Percentiles rank a stretch among this genome's conserved stretches.
These are phyloP conservation scores for Chernovozyma aurita DNA, from an alignment of 1,139 yeast species.

Conservation along the genomic window DNA sequence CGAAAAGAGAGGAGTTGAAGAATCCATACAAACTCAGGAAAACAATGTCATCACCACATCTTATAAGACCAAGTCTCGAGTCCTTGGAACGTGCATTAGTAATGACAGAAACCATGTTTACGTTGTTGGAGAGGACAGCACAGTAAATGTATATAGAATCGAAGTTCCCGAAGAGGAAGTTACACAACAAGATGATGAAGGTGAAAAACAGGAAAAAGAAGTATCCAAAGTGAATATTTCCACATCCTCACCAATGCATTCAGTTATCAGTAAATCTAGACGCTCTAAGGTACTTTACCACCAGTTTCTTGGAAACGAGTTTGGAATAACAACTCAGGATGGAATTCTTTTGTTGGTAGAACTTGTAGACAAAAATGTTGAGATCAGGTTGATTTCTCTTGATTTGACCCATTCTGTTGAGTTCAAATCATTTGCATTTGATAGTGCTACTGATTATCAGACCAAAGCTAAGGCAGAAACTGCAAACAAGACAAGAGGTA, in stretches of 20 bases:
- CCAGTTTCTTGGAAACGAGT: slow-evolving; percentile 13
- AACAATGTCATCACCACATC: slow-evolving; percentile 16
- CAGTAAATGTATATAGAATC: slow-evolving; percentile 29
- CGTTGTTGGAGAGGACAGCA: slow-evolving; percentile 41
- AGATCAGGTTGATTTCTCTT: slow-evolving; percentile 5
- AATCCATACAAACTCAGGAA: slow-evolving; percentile 10
- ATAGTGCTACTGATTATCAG: too few species aligned
- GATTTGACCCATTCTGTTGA: slow-evolving; percentile 5
- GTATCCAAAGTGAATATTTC: too few species aligned
- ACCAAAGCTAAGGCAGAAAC: too few species aligned
- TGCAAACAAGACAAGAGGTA: slow-evolving; percentile 2
- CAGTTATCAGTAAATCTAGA: too few species aligned
- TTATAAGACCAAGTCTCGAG: slow-evolving; percentile 20
- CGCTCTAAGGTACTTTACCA: slow-evolving; percentile 15
- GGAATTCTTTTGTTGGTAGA: slow-evolving; percentile 6
- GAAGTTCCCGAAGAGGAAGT: too few species aligned
- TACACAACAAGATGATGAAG: too few species aligned
- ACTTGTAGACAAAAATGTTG: slow-evolving; percentile 5
- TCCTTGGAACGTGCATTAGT: slow-evolving; percentile 34
- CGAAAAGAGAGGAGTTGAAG: slow-evolving; percentile 20
- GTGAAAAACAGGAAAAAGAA: too few species aligned
- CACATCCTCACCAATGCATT: too few species aligned
- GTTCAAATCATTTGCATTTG: slow-evolving; percentile 2
- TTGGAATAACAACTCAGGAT: slow-evolving; percentile 4
- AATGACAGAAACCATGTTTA: slow-evolving; percentile 29